Evolutionary conservation across 2,329 filamentous ascomycete genomes (phyloP), one percentile per base, ranked within the genome.

Genomic region (Chrysoporthe puriensis): DNA sequence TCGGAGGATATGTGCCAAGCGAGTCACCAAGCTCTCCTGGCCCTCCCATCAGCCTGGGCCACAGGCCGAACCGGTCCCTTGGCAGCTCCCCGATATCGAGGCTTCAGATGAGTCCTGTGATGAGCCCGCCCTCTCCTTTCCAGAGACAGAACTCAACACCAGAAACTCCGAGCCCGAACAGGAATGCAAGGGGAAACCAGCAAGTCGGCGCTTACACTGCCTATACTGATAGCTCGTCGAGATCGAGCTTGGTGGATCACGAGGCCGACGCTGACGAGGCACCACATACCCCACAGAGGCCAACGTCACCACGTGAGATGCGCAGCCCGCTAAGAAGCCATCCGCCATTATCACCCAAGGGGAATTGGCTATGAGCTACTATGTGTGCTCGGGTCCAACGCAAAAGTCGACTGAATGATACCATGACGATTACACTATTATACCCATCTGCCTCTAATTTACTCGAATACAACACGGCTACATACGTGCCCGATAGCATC

Each of bases 291-390:
- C 43, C 67, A 21, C 34, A 54, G 18, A 21, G 52, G 52, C 14
- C 63, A 9, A 34, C 13, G 34, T 52, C 65, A 6, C 34, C 16
- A 0, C 32, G 48, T 11, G 52, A 50, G 32, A n/a, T 57, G 52
- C 62, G 59, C 14, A 69, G 68, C 43, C 68, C 68, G 4, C 36
- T 69, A 50, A 40, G 58, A n/a, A 69, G 62, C 18, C 58, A 69
- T 14, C 68, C 68, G 8, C 65, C 68, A 3, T 2, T 67, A 21
- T 62, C 64, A 4, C 62, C 61, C 9, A 64, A 32, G 34, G 59
- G 43, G 6, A 46, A 64, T 2, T 69, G 67, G 67, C 40, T 69
- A 16, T 69, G 40, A 69, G 18, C 44, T 48, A 11, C 11, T 2
- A 21, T 8, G 36, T 9, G 9, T 40, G 26, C 3, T 16, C 46